Evolutionary conservation across 345 rosid genomes (phyloP).

Genomic region (Rhizophora apiculata): DNA sequence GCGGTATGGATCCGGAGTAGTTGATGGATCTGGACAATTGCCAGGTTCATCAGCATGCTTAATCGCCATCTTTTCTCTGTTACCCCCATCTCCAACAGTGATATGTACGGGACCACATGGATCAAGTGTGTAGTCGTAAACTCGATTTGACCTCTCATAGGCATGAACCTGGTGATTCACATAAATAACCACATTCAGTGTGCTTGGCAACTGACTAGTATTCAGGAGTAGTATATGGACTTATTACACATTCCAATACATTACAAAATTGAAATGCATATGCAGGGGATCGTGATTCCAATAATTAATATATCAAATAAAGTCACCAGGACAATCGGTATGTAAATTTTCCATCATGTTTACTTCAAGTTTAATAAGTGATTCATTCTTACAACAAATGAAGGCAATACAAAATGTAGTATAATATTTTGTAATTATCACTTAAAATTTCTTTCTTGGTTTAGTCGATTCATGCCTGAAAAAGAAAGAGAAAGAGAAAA

Average conservation of each 20-base stretch:
- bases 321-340: too few species aligned
- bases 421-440: neutral
- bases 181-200: neutral
- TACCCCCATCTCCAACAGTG: slow-evolving; percentile 78
- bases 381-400: too few species aligned
- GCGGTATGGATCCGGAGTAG: slow-evolving; percentile 48
- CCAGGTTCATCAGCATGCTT: slow-evolving; percentile 86
- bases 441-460: neutral
- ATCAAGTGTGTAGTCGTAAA: slow-evolving; percentile 74
- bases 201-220: neutral
- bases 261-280: neutral
- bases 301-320: too few species aligned
- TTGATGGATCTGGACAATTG: slow-evolving; percentile 62
- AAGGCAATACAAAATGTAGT: neutral
- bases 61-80: slow-evolving; percentile 57
- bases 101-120: slow-evolving; percentile 81
- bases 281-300: neutral
- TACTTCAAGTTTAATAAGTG: too few species aligned
- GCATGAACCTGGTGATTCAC: slow-evolving; percentile 66
- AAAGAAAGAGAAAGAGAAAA: neutral
- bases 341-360: too few species aligned
- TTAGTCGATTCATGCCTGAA: too few species aligned
- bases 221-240: neutral
- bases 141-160: slow-evolving; percentile 89
- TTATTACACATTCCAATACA: neutral